phyloP scores from a whole-genome alignment of 2,329 filamentous ascomycete species.

The Phialemoniopsis sp. region DNA sequence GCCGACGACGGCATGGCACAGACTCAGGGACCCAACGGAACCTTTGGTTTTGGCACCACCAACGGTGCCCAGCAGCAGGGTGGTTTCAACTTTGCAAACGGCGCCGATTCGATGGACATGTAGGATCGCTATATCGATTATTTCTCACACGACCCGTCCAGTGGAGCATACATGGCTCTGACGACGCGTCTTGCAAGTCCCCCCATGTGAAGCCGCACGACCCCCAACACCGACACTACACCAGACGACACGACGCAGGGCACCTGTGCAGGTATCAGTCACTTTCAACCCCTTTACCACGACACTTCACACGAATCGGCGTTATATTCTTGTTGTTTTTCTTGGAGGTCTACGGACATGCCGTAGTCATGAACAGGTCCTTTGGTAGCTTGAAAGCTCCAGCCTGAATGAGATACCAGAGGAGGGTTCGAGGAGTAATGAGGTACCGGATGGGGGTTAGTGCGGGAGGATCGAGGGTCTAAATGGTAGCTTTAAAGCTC shows the following conservation, averaged over 20 bases:
- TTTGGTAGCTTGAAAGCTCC: slow-evolving; percentile 65
- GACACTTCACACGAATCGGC: slow-evolving; percentile 23
- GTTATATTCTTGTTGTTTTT: slow-evolving; percentile 21
- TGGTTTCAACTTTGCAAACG: slow-evolving; percentile 90
- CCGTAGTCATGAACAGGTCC: slow-evolving; percentile 30
- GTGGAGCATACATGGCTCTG: too few species aligned
- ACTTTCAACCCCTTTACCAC: slow-evolving; percentile 16
- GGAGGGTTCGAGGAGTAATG: slow-evolving; percentile 12
- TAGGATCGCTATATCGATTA: too few species aligned
- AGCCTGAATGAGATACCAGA: slow-evolving; percentile 33
- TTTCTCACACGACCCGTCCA: too few species aligned
- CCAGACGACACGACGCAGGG: slow-evolving; percentile 25
- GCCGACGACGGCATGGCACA: slow-evolving; percentile 78
- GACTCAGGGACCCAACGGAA: slow-evolving; percentile 62
- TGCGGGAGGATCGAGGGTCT: slow-evolving; percentile 30
- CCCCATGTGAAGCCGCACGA: too few species aligned
- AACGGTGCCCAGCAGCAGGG: slow-evolving; percentile 63
- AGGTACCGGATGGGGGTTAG: slow-evolving; percentile 20
- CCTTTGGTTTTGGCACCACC: slow-evolving; percentile 74
- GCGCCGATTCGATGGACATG: slow-evolving; percentile 63
- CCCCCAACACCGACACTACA: neutral
- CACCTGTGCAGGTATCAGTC: slow-evolving; percentile 5
- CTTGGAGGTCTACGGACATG: slow-evolving; percentile 1
- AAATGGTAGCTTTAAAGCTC: slow-evolving; percentile 47
- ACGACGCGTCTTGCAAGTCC: too few species aligned